Evolutionary conservation across 2,329 filamentous ascomycete genomes (phyloP).

Genomic region (Talaromyces sp.): DNA sequence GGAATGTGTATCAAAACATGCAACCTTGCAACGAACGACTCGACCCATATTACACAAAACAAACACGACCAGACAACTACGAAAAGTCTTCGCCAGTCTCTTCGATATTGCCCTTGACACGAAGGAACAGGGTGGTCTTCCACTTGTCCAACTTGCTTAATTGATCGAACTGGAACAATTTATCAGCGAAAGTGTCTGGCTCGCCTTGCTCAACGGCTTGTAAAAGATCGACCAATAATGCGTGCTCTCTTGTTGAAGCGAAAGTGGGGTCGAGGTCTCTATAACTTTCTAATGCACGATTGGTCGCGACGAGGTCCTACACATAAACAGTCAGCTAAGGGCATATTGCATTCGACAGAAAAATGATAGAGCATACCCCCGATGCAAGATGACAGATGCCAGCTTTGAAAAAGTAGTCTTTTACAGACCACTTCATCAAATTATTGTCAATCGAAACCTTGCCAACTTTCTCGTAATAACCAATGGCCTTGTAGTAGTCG

Average conservation of each 20-base stretch:
- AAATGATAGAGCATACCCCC: conserved; percentile 36
- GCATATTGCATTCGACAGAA: not conserved
- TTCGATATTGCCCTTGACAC: conserved; percentile 80
- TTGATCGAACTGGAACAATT: conserved; percentile 84
- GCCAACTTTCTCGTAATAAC: conserved; percentile 79
- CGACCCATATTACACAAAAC: not conserved
- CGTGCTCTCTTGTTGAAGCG: conserved; percentile 70
- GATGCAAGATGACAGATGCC: conserved; percentile 81
- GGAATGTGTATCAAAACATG: not conserved
- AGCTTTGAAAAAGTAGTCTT: conserved; percentile 92
- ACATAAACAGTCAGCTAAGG: not conserved
- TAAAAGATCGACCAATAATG: conserved; percentile 72
- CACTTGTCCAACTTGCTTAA: conserved; percentile 93
- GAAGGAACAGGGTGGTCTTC: conserved; percentile 83
- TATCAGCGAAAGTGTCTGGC: conserved; percentile 78
- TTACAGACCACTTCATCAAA: conserved; percentile 88
- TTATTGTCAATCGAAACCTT: conserved; percentile 78
- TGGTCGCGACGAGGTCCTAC: conserved; percentile 70
- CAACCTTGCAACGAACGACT: not conserved
- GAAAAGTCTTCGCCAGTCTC: conserved; percentile 66
- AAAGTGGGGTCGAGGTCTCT: conserved; percentile 75
- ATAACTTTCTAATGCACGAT: conserved; percentile 78
- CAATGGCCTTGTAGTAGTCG: conserved; percentile 80
- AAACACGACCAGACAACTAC: conserved; percentile 33
- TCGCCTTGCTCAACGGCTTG: conserved; percentile 73